These are phyloP conservation scores for Hirsutella rhossiliensis DNA, from an alignment of 2,329 filamentous ascomycete species.

Conservation along the genomic window DNA sequence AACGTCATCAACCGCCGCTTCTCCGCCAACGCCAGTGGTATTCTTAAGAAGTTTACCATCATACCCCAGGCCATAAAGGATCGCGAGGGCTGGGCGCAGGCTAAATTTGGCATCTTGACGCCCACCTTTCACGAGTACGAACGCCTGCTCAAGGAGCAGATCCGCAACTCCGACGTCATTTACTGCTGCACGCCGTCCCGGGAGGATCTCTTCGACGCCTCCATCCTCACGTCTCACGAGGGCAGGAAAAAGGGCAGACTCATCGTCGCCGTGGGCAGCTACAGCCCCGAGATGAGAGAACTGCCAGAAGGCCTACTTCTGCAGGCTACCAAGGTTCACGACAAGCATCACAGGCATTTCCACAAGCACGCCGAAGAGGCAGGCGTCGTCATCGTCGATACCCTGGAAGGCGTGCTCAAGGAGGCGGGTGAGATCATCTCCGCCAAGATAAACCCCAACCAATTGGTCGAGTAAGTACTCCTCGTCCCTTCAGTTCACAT, in stretches of 20 bases:
- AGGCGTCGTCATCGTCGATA: conserved; percentile 60
- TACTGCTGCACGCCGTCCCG: conserved; percentile 79
- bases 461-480: conserved; percentile 61
- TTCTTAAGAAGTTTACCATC: conserved; percentile 35
- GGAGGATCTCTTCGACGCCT: conserved; percentile 61
- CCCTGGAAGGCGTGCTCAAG: conserved; percentile 63
- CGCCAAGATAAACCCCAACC: conserved; percentile 57
- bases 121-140: conserved; percentile 57
- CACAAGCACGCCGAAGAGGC: conserved; percentile 56
- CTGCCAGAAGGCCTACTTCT: conserved; percentile 64
- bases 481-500: not conserved
- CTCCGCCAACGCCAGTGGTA: conserved; percentile 38
- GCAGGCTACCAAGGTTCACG: conserved; percentile 41
- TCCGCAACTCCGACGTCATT: conserved; percentile 65
- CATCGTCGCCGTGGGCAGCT: conserved; percentile 60
- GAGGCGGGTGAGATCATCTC: conserved; percentile 83
- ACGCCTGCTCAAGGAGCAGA: conserved; percentile 55
- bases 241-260: conserved; percentile 59
- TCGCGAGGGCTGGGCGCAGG: conserved; percentile 49
- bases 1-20: conserved; percentile 74
- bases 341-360: conserved; percentile 40
- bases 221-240: conserved; percentile 60
- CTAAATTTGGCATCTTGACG: conserved; percentile 59
- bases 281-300: conserved; percentile 66
- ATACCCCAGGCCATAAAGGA: conserved; percentile 31